Base-by-base conservation (phyloP, 2,329 filamentous ascomycete genomes). In the Penicillium sp. region DNA sequence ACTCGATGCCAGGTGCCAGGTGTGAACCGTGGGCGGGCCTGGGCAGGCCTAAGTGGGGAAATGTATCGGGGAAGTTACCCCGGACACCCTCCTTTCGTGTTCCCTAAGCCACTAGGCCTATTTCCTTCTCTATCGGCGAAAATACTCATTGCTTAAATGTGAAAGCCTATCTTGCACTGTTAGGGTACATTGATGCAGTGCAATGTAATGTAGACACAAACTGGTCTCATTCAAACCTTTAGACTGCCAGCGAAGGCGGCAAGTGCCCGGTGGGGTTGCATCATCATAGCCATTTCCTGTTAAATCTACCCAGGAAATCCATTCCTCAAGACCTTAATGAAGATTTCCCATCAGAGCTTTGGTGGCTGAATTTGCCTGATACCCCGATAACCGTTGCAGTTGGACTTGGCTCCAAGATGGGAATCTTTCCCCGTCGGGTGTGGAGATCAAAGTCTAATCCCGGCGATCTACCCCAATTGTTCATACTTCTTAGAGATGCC, bases 41-140 rank as follows among this genome's bases (percentile, higher is more conserved):
- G 27, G 27, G 3, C 22, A 13, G n/a, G 3, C 3, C 6, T 5
- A 33, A 16, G 31, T 33, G 47, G n/a, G 9, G 22, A 24, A 39
- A 5, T 26, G 24, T 2, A 50, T 58, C 53, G 60, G 52, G 44
- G 39, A 50, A 61, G 48, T 58, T 63, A 48, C 60, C 62, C 48
- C 55, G 48, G 26, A 11, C 13, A n/a, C 9, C 13, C 11, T 39
- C 11, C 9, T 14, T 14, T 19, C 35, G 35, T 39, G 16, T 19
- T 10, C 3, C 16, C 7, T 4, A 11, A 11, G n/a, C 16, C 10
- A 10, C 19, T 29, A 41, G 41, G 6, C 49, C 22, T n/a, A 14
- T 22, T 31, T 13, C 1, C 11, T 31, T 22, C 19, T 31, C 29
- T 14, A 21, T 43, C 49, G 39, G 26, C 39, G 37, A 45, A 13